Evolutionary conservation across 1,284 basidiomycete genomes (phyloP).

Genomic region (Neonothopanus nambi): DNA sequence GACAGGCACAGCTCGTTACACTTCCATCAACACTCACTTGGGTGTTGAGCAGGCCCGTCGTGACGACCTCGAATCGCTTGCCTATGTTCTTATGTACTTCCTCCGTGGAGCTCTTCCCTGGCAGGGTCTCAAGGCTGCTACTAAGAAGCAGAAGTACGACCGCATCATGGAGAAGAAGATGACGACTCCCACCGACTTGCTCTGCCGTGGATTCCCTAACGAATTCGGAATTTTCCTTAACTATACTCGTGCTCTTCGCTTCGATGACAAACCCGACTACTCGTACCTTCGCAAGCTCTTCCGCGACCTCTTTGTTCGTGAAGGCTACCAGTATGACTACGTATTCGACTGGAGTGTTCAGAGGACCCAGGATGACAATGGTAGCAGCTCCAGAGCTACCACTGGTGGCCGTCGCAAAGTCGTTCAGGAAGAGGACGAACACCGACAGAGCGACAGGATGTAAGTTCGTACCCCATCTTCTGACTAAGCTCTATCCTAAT

Average conservation of each 20-base stretch:
- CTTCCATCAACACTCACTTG: conserved; percentile 98
- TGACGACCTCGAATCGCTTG: conserved; percentile 94
- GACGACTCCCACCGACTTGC: conserved; percentile 94
- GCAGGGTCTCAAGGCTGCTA: conserved; percentile 97
- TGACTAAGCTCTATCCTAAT: conserved; percentile 16
- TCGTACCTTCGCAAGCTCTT: conserved; percentile 97
- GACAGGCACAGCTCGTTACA: conserved; percentile 98
- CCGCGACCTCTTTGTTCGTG: conserved; percentile 95
- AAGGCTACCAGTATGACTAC: conserved; percentile 98
- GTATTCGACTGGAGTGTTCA: conserved; percentile 98
- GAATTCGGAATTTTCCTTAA: conserved; percentile 98
- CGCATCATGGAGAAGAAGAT: conserved; percentile 99
- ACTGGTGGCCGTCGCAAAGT: conserved; percentile 68
- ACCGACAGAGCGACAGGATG: conserved; percentile 77
- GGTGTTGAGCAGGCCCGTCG: conserved; percentile 97
- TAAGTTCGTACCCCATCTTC: conserved; percentile 39
- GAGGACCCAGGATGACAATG: conserved; percentile 68
- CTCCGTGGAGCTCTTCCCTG: conserved; percentile 94
- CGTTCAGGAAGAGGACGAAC: conserved; percentile 77
- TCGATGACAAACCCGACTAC: conserved; percentile 98
- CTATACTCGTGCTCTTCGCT: conserved; percentile 94
- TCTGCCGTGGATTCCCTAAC: conserved; percentile 96
- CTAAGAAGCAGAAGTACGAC: conserved; percentile 99
- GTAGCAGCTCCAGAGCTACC: conserved; percentile 55
- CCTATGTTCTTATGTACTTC: conserved; percentile 99